A percentile compares a stretch with the other conserved stretches of the same genome.
These are phyloP conservation scores for Carex kokanica DNA, from an alignment of 176 grass and related monocot genomes.

Conservation along the genomic window DNA sequence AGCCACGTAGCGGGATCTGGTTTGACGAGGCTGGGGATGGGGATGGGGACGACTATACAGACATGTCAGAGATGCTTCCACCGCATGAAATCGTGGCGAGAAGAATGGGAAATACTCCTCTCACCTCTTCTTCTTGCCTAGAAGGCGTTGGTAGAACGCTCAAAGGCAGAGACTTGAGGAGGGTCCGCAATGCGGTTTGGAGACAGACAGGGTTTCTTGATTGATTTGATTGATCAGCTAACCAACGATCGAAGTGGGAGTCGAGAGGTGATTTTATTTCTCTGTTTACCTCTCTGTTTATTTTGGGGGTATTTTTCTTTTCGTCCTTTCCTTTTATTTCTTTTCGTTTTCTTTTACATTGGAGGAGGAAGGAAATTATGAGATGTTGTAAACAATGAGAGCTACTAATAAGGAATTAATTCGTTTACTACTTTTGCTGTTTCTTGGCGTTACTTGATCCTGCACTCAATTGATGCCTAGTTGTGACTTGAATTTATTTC, in stretches of 20 bases:
- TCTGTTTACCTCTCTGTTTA: conserved; percentile 15
- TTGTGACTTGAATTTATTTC: background rate
- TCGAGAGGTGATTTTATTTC: conserved; percentile 28
- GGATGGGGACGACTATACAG: conserved; percentile 5
- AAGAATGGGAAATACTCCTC: conserved; percentile 17
- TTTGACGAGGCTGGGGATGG: background rate
- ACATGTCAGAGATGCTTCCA: conserved; percentile 26
- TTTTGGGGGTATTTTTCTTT: background rate
- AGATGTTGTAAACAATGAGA: conserved; percentile 9
- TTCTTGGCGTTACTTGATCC: background rate
- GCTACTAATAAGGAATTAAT: conserved; percentile 17
- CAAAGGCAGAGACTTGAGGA: conserved; percentile 25
- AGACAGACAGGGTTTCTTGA: conserved; percentile 29
- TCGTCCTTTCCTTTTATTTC: background rate
- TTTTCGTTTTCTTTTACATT: background rate
- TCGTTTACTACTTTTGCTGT: background rate
- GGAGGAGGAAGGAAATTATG: background rate
- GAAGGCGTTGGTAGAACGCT: conserved; percentile 25
- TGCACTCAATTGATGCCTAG: background rate
- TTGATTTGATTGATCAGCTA: background rate
- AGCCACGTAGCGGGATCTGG: conserved; percentile 10
- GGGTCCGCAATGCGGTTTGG: conserved; percentile 20
- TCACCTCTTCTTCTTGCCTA: conserved; percentile 20
- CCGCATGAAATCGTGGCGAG: conserved; percentile 22
- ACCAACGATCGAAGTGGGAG: background rate